Evolutionary conservation across 345 rosid genomes (phyloP).

Genomic region (Sonneratia alba): DNA sequence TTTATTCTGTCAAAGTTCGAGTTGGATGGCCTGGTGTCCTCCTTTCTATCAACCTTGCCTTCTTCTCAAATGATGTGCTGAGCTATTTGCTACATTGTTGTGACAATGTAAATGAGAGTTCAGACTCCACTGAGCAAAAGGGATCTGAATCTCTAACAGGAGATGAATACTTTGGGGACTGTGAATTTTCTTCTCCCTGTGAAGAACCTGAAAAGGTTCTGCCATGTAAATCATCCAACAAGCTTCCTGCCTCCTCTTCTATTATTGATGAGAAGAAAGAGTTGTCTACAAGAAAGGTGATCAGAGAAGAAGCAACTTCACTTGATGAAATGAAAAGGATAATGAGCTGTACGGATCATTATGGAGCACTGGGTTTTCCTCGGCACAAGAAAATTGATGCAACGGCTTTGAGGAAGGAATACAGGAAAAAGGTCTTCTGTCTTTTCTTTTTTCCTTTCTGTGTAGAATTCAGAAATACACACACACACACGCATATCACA

Average conservation of each 20-base stretch:
- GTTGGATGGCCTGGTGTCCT: conserved; percentile 93
- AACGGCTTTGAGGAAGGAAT: conserved; percentile 63
- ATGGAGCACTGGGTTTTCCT: conserved; percentile 72
- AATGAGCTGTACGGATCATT: conserved; percentile 61
- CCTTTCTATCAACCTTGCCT: conserved; percentile 77
- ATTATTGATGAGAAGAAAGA: conserved; percentile 40
- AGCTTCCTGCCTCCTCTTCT: conserved; percentile 33
- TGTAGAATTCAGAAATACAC: neutral
- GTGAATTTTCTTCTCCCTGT: conserved; percentile 42
- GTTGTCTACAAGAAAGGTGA: conserved; percentile 31
- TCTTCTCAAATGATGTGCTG: conserved; percentile 74
- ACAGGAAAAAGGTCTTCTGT: conserved; percentile 54
- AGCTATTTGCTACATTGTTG: conserved; percentile 67
- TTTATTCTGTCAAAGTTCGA: conserved; percentile 78
- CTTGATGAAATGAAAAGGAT: conserved; percentile 83
- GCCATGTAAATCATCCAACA: conserved; percentile 53
- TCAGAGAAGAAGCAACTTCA: conserved; percentile 47
- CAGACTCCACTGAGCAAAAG: conserved; percentile 50
- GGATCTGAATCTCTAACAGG: conserved; percentile 49
- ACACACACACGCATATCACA: no score
- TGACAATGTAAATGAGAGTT: conserved; percentile 59
- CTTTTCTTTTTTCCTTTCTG: conserved; percentile 10
- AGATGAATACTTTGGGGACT: conserved; percentile 56
- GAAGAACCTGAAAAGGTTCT: conserved; percentile 55
- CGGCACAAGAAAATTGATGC: conserved; percentile 63